A percentile compares a stretch with the other conserved stretches of the same genome.
These are phyloP conservation scores for Nigrospora oryzae DNA, from an alignment of 2,329 filamentous ascomycete species.

Conservation along the genomic window DNA sequence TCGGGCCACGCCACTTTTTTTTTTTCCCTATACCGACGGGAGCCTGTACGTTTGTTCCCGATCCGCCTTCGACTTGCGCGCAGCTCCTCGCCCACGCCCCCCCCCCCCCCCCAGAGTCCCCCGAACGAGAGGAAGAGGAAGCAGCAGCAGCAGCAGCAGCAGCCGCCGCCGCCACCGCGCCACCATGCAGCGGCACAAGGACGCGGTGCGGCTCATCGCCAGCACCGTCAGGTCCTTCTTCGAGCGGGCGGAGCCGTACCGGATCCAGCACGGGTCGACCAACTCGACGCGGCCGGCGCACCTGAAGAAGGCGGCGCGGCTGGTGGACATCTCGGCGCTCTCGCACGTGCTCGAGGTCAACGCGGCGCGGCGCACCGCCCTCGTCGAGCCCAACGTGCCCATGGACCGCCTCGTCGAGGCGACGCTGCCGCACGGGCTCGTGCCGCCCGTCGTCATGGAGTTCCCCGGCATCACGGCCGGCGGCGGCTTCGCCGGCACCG, in stretches of 20 bases:
- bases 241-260: conserved; percentile 48
- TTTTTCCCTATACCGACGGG: too few species aligned
- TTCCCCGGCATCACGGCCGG: conserved; percentile 70
- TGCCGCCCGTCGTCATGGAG: conserved; percentile 68
- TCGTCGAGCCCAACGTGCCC: conserved; percentile 68
- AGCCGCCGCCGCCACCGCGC: not conserved
- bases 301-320: conserved; percentile 24
- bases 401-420: conserved; percentile 64
- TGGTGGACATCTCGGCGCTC: conserved; percentile 59
- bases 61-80: too few species aligned
- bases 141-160: not conserved
- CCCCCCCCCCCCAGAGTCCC: too few species aligned
- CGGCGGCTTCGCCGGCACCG: conserved; percentile 62
- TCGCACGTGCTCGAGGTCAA: conserved; percentile 58
- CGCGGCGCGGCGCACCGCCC: conserved; percentile 40
- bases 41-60: too few species aligned
- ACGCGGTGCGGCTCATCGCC: conserved; percentile 38
- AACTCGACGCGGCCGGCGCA: conserved; percentile 59
- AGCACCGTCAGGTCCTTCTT: conserved; percentile 38
- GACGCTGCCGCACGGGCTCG: conserved; percentile 55
- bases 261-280: conserved; percentile 70
- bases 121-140: too few species aligned
- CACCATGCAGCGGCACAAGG: conserved; percentile 42
- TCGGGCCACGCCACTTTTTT: too few species aligned
- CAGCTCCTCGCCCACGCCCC: not conserved